A percentile compares a stretch with the other conserved stretches of the same genome.
Conservation (phyloP, 495 filamentous ascomycete genomes). For the Talaromyces wortmannii region DNA sequence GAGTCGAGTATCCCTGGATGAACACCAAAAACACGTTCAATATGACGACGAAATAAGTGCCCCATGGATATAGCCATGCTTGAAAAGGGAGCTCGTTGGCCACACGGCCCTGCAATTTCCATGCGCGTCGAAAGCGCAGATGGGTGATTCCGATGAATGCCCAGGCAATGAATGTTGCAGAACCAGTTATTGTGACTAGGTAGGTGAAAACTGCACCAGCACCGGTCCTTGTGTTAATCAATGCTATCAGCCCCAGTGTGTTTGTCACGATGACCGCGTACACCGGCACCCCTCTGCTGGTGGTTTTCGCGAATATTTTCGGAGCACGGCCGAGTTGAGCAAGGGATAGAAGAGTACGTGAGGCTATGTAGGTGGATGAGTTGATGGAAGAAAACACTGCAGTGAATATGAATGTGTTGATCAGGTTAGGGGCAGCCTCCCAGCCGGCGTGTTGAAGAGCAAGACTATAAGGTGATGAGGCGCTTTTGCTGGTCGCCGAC, state of each 20-base stretch:
- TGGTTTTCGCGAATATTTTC: constrained; percentile 45
- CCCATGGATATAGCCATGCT: constrained; percentile 3
- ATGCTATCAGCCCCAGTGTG: constrained; percentile 46
- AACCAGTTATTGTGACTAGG: constrained; percentile 48
- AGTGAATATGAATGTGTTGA: constrained; percentile 38
- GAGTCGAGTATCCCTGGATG: constrained; percentile 3
- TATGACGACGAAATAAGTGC: background rate
- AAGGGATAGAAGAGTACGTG: constrained; percentile 50
- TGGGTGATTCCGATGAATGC: constrained; percentile 49
- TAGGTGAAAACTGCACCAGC: constrained; percentile 50
- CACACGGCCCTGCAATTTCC: constrained; percentile 53
- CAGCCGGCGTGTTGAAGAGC: constrained; percentile 44
- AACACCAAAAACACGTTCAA: constrained; percentile 2
- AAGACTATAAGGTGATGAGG: constrained; percentile 50
- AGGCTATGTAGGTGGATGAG: constrained; percentile 52
- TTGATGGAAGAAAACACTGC: constrained; percentile 43
- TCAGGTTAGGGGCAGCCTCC: constrained; percentile 26
- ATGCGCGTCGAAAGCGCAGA: constrained; percentile 55
- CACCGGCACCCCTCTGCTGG: constrained; percentile 52
- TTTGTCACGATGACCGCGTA: constrained; percentile 35
- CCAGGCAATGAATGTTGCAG: constrained; percentile 51
- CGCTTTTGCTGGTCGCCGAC: constrained; percentile 32
- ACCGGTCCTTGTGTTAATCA: constrained; percentile 42
- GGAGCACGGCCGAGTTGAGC: constrained; percentile 48
- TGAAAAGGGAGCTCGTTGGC: constrained; percentile 63